Base-by-base conservation (phyloP, 2,329 filamentous ascomycete species). In the Ceratocystis destructans region DNA sequence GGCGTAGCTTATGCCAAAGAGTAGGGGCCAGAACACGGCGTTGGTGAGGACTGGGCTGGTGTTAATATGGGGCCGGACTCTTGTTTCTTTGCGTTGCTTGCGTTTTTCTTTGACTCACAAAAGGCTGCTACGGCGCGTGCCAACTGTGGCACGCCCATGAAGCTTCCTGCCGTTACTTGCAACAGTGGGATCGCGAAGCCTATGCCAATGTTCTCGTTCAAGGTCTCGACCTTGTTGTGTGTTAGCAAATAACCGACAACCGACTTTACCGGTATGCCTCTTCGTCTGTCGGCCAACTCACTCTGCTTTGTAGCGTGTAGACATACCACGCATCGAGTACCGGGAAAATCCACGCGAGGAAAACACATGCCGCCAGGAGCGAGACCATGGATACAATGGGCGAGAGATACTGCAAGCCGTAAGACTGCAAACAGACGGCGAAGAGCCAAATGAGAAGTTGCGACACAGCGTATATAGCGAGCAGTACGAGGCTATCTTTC, bases 131-230 rank as follows among this genome's bases (percentile, higher is more conserved):
- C 74, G 6, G 81, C 75, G 20, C 76, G 70, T 4, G 75, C 79
- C n/a, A 81, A 74, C 0, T 73, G 72, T 2, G 66, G 69, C 20
- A 72, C 70, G 20, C 72, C 71, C 6, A 77, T 68, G 10, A 75
- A 69, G 5, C 75, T 68, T 1, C 71, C 70, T n/a, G 73, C 70
- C 48, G 76, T 75, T 15, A 82, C 75, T 73, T 78, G 78, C 1
- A 81, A 72, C 1, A 82, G 75, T 0, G 80, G 80, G 1, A 82
- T 75, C 0, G 78, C 77, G 69, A 82, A 82, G 2, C 78, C 80
- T 5, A 81, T 71, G 0, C 80, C 79, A 69, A 82, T 76, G 70
- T 82, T 78, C 2, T 75, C 72, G 69, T 82, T 82, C 64, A 82
- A 75, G 8, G 82, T 75, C 61, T 82, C 76, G 25, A 80, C 74